Conservation (phyloP, 805 yeast genomes). For the Metschnikowia arizonensis region DNA sequence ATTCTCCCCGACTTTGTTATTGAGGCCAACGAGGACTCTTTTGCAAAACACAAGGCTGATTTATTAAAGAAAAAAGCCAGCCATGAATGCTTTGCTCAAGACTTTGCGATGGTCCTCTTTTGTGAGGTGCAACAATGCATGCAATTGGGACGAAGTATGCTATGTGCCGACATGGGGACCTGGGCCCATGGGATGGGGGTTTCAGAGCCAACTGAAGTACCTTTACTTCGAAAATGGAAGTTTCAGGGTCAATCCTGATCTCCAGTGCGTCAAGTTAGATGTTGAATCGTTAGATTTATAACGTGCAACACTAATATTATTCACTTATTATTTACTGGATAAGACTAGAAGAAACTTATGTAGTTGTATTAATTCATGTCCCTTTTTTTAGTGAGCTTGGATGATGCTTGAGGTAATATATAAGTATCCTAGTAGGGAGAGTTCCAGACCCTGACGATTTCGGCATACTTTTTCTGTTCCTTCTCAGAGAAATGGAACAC, state of each 20-base stretch:
- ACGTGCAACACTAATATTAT: background rate
- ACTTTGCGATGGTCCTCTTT: conserved; percentile 41
- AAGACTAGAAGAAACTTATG: too few species aligned
- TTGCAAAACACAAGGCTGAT: conserved; percentile 4
- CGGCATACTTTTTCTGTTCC: conserved; percentile 5
- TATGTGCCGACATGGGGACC: conserved; percentile 58
- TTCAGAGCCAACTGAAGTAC: conserved; percentile 3
- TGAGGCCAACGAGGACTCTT: conserved; percentile 6
- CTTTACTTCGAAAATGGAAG: conserved; percentile 15
- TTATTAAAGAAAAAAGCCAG: background rate
- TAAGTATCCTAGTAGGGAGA: background rate
- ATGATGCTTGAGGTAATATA: background rate
- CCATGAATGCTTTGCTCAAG: conserved; percentile 22
- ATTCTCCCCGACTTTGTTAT: conserved; percentile 22
- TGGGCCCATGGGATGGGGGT: conserved; percentile 27
- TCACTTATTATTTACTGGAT: too few species aligned
- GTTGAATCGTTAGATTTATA: background rate
- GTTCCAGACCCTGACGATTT: conserved; percentile 12
- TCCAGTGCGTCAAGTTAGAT: conserved; percentile 15
- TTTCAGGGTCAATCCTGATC: conserved; percentile 14
- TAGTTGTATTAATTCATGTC: background rate
- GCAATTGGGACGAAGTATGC: conserved; percentile 48
- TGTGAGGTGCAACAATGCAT: conserved; percentile 39
- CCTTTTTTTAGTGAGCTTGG: background rate
- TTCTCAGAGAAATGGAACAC: conserved; percentile 7